Evolutionary conservation across 108 stramenopile species (phyloP), one percentile per base, ranked within the genome.

Genomic region (Asterionellopsis glacialis): DNA sequence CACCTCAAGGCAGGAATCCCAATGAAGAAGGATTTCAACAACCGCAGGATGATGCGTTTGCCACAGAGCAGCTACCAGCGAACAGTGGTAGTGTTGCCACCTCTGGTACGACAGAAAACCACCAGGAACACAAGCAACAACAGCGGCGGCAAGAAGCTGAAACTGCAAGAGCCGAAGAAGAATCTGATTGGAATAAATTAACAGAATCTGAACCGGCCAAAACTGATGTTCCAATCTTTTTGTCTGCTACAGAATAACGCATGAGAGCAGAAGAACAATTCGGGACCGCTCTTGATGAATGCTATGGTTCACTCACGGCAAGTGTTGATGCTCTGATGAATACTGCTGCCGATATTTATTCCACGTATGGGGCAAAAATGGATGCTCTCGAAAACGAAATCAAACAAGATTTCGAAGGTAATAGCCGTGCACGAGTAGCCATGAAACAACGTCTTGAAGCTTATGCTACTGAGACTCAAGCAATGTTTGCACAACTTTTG

Each of bases 401-500:
- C 50, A 73, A 73, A 42, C 44, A 43, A 4, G 60, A 77, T 38
- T 74, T 72, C 41, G 51, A 44, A 21, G 19, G 50, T 41, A 77
- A 74, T 51, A 68, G 74, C 14, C 67, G 65, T 38, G 54, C 28
- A 41, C 67, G 76, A 41, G 72, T 62, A 9, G 41, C 55, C 21
- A 74, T 77, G 76, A 64, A 77, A 57, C 21, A 22, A 6, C 68
- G 59, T 49, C 51, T 77, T 38, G 60, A 77, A 50, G 69, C 73
- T 51, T 73, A 63, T 40, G 67, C 72, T 19, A 27, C 59, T 38
- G 68, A 41, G 7, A 72, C 76, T 16, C 68, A 70, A 57, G 72
- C 68, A 23, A 50, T 74, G 41, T 77, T 77, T 55, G 73, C 63
- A 14, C 65, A 74, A 62, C 68, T 77, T 38, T 61, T 77, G 47